Conservation (phyloP, 2,329 filamentous ascomycete genomes). For the Penicillium sp. region DNA sequence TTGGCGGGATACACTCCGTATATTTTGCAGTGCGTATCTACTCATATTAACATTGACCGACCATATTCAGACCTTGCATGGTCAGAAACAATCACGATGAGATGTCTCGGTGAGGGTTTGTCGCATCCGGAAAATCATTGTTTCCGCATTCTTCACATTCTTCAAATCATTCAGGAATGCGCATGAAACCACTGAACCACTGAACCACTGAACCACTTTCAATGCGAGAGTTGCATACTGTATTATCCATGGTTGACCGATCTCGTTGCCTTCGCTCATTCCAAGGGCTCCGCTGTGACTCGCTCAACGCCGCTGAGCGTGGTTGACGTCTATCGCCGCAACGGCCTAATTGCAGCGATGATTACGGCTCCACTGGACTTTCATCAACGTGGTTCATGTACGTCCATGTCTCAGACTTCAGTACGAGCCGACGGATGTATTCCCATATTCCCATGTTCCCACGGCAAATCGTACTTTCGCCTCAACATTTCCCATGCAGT, state of each 20-base stretch:
- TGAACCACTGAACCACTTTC: constrained; percentile 5
- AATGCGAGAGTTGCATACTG: constrained; percentile 12
- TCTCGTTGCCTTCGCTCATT: constrained; percentile 14
- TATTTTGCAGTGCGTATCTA: not conserved
- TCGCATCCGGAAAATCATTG: constrained; percentile 13
- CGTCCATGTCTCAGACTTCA: constrained; percentile 8
- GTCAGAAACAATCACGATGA: not conserved
- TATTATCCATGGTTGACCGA: no score
- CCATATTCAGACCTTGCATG: not conserved
- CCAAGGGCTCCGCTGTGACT: constrained; percentile 6
- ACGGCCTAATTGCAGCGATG: not conserved
- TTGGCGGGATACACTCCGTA: not conserved
- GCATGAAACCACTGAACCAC: constrained; percentile 1
- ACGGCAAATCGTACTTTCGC: constrained; percentile 6
- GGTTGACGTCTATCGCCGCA: constrained; percentile 3
- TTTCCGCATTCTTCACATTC: constrained; percentile 9
- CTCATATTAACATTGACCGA: not conserved
- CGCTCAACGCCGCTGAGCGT: not conserved
- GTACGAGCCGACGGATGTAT: constrained; percentile 7
- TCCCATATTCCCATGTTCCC: not conserved
- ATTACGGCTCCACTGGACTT: constrained; percentile 7
- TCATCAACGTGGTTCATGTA: constrained; percentile 10
- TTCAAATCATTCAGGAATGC: constrained; percentile 8
- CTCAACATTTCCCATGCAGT: constrained; percentile 10
- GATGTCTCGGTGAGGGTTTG: not conserved